Conservation (phyloP, 495 filamentous ascomycete genomes). For the Xanthoparmelia taractica region DNA sequence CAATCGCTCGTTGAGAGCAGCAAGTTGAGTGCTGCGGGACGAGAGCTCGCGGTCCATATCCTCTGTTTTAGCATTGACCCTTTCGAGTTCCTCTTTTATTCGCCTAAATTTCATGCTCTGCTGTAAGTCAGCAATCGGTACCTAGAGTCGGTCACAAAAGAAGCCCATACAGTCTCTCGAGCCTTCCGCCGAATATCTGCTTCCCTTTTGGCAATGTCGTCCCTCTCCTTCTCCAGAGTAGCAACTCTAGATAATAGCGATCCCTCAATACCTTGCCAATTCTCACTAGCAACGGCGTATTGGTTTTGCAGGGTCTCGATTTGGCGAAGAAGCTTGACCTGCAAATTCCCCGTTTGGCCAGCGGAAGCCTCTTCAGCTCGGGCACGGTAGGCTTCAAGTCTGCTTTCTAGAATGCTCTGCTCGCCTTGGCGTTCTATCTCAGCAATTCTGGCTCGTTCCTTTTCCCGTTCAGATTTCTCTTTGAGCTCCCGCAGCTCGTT, state of each 20-base stretch:
- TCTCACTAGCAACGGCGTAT: constrained; percentile 87
- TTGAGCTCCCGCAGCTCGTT: constrained; percentile 61
- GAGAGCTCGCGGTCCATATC: constrained; percentile 50
- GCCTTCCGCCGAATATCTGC: constrained; percentile 77
- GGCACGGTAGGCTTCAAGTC: constrained; percentile 77
- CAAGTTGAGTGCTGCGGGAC: constrained; percentile 55
- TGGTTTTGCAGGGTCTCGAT: constrained; percentile 94
- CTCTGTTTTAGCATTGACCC: constrained; percentile 53
- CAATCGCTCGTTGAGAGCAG: constrained; percentile 54
- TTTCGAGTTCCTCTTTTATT: constrained; percentile 77
- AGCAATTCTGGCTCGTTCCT: constrained; percentile 57
- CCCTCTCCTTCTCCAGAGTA: constrained; percentile 78
- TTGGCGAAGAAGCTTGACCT: constrained; percentile 85
- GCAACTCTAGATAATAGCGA: constrained; percentile 66
- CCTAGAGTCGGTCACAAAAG: neutral
- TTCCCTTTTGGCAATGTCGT: constrained; percentile 77
- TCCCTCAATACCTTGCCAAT: constrained; percentile 93
- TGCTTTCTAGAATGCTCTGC: constrained; percentile 72
- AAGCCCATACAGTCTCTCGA: constrained; percentile 62
- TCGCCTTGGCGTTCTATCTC: constrained; percentile 81
- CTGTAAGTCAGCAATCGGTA: constrained; percentile 19
- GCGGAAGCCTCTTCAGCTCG: constrained; percentile 87
- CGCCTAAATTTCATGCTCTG: constrained; percentile 68
- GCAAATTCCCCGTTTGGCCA: constrained; percentile 69
- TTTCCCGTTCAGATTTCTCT: constrained; percentile 65